Percentiles rank a stretch among this genome's conserved stretches.
Evolutionary conservation across 2,329 filamentous ascomycete genomes (phyloP).

Genomic region (Venturia nashicola): DNA sequence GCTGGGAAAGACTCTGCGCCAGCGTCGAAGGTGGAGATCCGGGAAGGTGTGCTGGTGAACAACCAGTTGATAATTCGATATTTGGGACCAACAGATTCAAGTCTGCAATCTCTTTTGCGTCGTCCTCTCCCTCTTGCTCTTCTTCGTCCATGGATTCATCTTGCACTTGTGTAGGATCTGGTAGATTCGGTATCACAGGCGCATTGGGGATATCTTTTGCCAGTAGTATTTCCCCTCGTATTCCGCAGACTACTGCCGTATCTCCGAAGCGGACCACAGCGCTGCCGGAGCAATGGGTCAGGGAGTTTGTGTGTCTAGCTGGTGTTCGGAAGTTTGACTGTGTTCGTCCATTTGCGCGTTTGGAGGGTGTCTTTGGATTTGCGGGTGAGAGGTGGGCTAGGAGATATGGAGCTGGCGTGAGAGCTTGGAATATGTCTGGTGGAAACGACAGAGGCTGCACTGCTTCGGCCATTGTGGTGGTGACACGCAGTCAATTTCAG

Average conservation of each 20-base stretch:
- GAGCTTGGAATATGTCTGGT: constrained; percentile 69
- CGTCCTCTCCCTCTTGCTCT: neutral
- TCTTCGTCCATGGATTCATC: neutral
- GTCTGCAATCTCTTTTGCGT: constrained; percentile 11
- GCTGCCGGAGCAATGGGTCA: constrained; percentile 83
- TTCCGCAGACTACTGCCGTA: constrained; percentile 88
- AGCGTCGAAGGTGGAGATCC: constrained; percentile 68
- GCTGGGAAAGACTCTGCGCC: constrained; percentile 75
- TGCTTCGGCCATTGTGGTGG: constrained; percentile 5
- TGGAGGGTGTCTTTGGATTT: constrained; percentile 34
- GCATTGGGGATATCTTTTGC: constrained; percentile 62
- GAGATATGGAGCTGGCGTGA: constrained; percentile 80
- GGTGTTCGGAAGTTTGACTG: constrained; percentile 57
- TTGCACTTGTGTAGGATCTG: neutral
- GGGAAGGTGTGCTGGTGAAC: constrained; percentile 72
- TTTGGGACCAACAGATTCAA: constrained; percentile 80
- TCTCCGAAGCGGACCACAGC: constrained; percentile 79
- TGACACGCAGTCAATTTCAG: neutral
- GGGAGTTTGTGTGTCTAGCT: constrained; percentile 68
- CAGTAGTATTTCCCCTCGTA: constrained; percentile 73
- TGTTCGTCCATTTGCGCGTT: constrained; percentile 70
- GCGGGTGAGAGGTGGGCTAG: constrained; percentile 68
- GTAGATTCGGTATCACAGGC: constrained; percentile 21
- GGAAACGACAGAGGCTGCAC: constrained; percentile 30
- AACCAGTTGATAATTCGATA: constrained; percentile 82